phyloP scores from a whole-genome alignment of 148 eudicot species.

The Nepenthes mirabilis region DNA sequence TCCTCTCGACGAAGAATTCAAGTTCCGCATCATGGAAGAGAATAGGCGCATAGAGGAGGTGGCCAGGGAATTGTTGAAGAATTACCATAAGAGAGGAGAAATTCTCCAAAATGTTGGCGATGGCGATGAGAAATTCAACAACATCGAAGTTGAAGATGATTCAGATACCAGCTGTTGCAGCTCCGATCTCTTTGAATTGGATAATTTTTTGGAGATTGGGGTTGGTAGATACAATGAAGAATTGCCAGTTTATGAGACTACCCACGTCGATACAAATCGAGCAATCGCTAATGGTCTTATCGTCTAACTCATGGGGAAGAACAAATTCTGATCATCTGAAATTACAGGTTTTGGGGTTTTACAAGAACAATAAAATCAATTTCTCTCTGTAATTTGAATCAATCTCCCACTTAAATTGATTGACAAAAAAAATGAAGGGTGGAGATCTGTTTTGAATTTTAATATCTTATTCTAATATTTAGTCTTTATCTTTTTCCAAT shows the following conservation, averaged over 20 bases:
- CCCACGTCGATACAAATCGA: slow-evolving; percentile 46
- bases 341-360: too few relatives aligned
- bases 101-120: neutral
- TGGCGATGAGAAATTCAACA: slow-evolving; percentile 3
- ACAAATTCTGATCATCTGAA: too few relatives aligned
- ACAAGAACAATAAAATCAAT: too few relatives aligned
- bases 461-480: too few relatives aligned
- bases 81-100: slow-evolving; percentile 25
- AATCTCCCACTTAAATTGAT: too few relatives aligned
- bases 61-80: slow-evolving; percentile 53
- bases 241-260: slow-evolving; percentile 77
- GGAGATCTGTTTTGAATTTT: too few relatives aligned
- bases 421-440: too few relatives aligned
- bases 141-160: slow-evolving; percentile 16
- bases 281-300: slow-evolving; percentile 54
- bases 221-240: slow-evolving; percentile 36
- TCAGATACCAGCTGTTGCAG: slow-evolving; percentile 51
- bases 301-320: slow-evolving; percentile 8
- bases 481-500: too few relatives aligned
- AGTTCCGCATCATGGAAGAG: slow-evolving; percentile 31
- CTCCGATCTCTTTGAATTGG: slow-evolving; percentile 75
- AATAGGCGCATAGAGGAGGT: slow-evolving; percentile 52
- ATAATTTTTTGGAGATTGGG: slow-evolving; percentile 42
- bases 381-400: too few relatives aligned
- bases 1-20: slow-evolving; percentile 17